Evolutionary conservation across 306 rosid species (phyloP), one percentile per base, ranked within the genome.

Genomic region (Acacia crassicarpa): DNA sequence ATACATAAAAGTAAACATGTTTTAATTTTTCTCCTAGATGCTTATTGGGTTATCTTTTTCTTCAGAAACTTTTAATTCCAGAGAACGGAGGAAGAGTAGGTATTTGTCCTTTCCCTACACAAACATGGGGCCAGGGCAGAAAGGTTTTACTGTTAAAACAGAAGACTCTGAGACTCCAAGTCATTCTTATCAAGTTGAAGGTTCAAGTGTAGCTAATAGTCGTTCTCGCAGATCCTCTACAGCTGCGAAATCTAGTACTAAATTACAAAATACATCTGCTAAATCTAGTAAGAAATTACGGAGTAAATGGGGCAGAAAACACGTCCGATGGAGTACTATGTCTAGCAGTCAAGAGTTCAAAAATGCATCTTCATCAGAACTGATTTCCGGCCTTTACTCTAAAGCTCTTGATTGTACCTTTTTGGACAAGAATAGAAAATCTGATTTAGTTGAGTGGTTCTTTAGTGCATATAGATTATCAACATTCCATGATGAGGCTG

Each of bases 61-160:
- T 72, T 38, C 67, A 70, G 77, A 70, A 53, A 91, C 92, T 43
- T 44, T 74, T 48, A 90, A 93, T 46, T 88, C 89, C 1, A 85
- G 97, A 78, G 93, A 79, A 77, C 82, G 99, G 87, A 93, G 86
- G 82, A 92, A 87, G 84, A 96, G 98, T 72, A 91, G 89, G 89
- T 96, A 92, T 83, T 83, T 96, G 79, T 92, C 97, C 81, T 92
- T 81, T 77, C 99, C 97, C 8, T 93, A 91, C 73, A 66, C 90
- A 75, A 89, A 90, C 85, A 79, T 78, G 84, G 89, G 67, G 85
- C 72, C 62, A 82, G 87, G 49, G 78, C 81, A 66, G 72, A 89
- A 85, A 59, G 84, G 72, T 65, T 70, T 73, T 65, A 84, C 81
- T 23, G 79, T 66, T 22, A 91, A 81, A 86, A 78, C 76, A 63